Conservation (phyloP, 1,284 basidiomycete species). For the Fomitopsis palustris region DNA sequence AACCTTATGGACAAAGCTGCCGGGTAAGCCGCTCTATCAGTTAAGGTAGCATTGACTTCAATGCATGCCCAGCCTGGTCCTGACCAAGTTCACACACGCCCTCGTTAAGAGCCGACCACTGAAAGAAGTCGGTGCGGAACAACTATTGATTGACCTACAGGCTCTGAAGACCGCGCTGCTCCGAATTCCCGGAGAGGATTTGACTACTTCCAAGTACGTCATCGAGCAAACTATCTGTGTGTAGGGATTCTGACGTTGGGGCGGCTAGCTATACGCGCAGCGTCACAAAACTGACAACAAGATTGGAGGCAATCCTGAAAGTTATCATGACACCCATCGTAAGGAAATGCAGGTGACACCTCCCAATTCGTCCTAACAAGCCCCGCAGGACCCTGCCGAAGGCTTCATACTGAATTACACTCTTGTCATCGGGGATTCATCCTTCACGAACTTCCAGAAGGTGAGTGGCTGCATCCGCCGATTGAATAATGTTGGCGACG, state of each 20-base stretch:
- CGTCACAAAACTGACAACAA: slow-evolving; percentile 75
- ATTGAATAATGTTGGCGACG: neutral
- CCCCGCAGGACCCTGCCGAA: slow-evolving; percentile 78
- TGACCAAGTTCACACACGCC: slow-evolving; percentile 83
- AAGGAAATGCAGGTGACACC: slow-evolving; percentile 21
- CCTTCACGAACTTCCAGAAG: slow-evolving; percentile 97
- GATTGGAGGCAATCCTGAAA: slow-evolving; percentile 89
- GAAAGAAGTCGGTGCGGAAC: slow-evolving; percentile 89
- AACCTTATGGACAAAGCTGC: slow-evolving; percentile 92
- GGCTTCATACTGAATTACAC: slow-evolving; percentile 95
- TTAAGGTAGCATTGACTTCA: neutral
- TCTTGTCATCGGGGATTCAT: slow-evolving; percentile 86
- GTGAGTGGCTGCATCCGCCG: slow-evolving; percentile 34
- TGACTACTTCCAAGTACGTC: slow-evolving; percentile 53
- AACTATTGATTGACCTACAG: slow-evolving; percentile 93
- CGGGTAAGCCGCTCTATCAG: slow-evolving; percentile 46
- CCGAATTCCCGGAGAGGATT: slow-evolving; percentile 75
- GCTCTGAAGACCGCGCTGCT: slow-evolving; percentile 78
- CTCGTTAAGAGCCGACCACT: slow-evolving; percentile 87
- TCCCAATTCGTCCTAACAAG: slow-evolving; percentile 4
- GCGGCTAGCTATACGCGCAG: slow-evolving; percentile 77
- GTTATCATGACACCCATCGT: slow-evolving; percentile 90
- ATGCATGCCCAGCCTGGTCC: slow-evolving; percentile 53
- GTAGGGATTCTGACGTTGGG: neutral
- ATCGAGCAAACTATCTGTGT: neutral